Conservation (phyloP, 2,329 filamentous ascomycete species). For the Chrysosporium keratinophilum region DNA sequence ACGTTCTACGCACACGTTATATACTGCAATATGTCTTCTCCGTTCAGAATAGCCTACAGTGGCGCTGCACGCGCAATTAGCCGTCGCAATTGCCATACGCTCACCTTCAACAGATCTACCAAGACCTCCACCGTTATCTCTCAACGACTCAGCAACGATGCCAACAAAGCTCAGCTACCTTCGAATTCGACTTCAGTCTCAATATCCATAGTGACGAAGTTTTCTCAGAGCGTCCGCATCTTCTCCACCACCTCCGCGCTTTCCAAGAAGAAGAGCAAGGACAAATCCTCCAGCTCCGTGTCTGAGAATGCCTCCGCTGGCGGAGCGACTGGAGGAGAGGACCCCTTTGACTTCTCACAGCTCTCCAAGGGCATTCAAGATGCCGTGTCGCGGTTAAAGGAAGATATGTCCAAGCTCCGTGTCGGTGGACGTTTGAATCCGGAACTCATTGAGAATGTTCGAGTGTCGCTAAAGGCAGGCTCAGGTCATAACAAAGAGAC, state of each 20-base stretch:
- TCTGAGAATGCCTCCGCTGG: constrained; percentile 24
- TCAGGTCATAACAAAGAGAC: constrained; percentile 41
- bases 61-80: background rate
- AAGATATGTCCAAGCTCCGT: constrained; percentile 52
- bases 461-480: constrained; percentile 49
- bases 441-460: constrained; percentile 49
- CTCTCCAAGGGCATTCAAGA: constrained; percentile 48
- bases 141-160: background rate
- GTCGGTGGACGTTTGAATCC: constrained; percentile 54
- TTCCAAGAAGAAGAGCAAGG: constrained; percentile 43
- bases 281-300: constrained; percentile 35
- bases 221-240: background rate
- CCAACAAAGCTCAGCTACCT: background rate
- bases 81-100: background rate
- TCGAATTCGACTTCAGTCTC: background rate
- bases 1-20: background rate
- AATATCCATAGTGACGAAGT: background rate
- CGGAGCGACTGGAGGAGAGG: constrained; percentile 30
- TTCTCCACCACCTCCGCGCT: constrained; percentile 38
- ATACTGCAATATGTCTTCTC: background rate
- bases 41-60: constrained; percentile 3
- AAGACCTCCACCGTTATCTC: background rate
- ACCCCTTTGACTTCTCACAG: constrained; percentile 52
- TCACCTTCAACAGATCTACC: background rate
- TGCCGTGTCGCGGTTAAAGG: constrained; percentile 47